phyloP scores from a whole-genome alignment of 2,329 filamentous ascomycete genomes.

The Diaporthe caulivora region DNA sequence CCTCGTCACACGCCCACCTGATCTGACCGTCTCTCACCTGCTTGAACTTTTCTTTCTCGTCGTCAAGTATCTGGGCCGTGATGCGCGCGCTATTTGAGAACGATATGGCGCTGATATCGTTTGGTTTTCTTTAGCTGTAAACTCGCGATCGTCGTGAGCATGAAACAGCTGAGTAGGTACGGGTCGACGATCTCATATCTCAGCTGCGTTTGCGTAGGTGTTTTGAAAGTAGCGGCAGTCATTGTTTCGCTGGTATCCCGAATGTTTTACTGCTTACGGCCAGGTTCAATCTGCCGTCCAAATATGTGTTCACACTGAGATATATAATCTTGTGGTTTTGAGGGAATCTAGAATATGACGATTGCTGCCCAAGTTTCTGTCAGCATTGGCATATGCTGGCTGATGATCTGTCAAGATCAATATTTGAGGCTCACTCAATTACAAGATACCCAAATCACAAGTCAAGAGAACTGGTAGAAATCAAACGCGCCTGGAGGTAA shows the following conservation, averaged over 20 bases:
- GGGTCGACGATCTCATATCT: too few relatives aligned
- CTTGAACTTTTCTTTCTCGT: not conserved
- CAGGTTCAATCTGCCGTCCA: not conserved
- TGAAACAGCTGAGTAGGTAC: too few relatives aligned
- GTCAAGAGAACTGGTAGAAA: too few relatives aligned
- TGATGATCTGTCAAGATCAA: not conserved
- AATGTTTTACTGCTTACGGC: not conserved
- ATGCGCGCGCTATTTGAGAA: not conserved
- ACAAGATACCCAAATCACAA: not conserved
- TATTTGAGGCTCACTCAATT: not conserved
- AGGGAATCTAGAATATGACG: not conserved
- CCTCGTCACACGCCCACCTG: constrained; percentile 13
- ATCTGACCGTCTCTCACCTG: not conserved
- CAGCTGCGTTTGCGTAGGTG: not conserved
- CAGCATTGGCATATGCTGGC: not conserved
- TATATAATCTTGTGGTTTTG: not conserved
- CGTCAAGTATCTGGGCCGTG: not conserved
- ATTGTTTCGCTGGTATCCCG: not conserved
- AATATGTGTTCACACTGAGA: too few relatives aligned
- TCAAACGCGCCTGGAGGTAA: too few relatives aligned
- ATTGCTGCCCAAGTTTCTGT: not conserved
- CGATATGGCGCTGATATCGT: not conserved
- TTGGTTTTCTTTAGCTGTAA: too few relatives aligned
- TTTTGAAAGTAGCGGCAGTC: not conserved
- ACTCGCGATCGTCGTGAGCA: not conserved